Percentiles rank a stretch among this genome's conserved stretches.
phyloP scores from a whole-genome alignment of 75 land plant species.

The Selaginella tamariscina region DNA sequence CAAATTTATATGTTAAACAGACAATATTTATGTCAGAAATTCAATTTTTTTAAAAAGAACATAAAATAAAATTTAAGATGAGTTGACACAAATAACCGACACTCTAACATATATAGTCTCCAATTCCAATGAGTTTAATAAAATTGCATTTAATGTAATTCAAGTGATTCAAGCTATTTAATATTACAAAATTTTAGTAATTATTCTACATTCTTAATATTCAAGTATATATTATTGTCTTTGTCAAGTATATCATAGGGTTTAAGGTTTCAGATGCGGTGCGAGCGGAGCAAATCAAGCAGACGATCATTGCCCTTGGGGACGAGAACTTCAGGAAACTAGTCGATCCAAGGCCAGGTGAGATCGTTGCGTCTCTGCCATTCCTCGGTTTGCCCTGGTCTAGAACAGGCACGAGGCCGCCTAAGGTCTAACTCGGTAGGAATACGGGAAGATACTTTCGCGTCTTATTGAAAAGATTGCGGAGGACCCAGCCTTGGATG shows the following conservation, averaged over 20 bases:
- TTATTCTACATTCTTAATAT: no score
- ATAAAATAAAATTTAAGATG: no score
- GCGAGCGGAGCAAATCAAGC: constrained; percentile 4
- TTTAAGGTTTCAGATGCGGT: constrained; percentile 3
- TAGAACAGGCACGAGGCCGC: constrained; percentile 2
- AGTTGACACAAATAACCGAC: no score
- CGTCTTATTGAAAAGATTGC: neutral
- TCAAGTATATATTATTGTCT: no score
- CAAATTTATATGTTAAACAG: no score
- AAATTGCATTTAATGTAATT: no score
- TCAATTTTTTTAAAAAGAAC: no score
- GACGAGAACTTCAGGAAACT: constrained; percentile 1
- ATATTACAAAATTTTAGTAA: no score
- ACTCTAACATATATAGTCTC: no score
- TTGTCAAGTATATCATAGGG: neutral
- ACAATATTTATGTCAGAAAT: no score
- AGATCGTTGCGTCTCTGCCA: constrained; percentile 3
- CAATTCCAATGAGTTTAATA: no score
- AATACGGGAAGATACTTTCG: constrained; percentile 3
- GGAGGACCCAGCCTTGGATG: constrained; percentile 2
- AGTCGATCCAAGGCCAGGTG: constrained; percentile 4
- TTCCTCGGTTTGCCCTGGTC: constrained; percentile 2
- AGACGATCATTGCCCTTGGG: constrained; percentile 1
- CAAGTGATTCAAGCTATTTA: no score
- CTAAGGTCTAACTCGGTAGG: constrained; percentile 1